Conservation (phyloP, 2,329 filamentous ascomycete genomes). For the Venturia asperata region DNA sequence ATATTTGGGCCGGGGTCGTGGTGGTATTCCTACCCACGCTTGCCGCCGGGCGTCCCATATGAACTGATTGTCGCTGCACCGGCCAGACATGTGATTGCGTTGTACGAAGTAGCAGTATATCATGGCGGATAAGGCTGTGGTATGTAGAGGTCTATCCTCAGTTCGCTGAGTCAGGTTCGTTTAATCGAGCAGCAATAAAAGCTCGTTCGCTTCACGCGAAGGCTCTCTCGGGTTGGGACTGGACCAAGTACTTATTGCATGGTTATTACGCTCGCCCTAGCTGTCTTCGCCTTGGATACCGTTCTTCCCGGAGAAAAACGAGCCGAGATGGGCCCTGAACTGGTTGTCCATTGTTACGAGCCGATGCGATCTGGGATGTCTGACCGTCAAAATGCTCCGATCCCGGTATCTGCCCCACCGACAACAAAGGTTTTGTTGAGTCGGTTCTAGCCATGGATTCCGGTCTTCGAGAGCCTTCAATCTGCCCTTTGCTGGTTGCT, state of each 20-base stretch:
- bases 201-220: not conserved
- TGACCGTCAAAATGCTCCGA: conserved; percentile 15
- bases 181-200: not conserved
- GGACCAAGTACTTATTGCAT: not conserved
- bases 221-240: not conserved
- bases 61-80: not conserved
- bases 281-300: not conserved
- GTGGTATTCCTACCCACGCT: not conserved
- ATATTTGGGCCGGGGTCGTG: conserved; percentile 4
- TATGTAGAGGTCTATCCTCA: not conserved
- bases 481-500: not conserved
- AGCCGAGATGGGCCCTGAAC: not conserved
- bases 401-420: conserved; percentile 6
- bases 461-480: not conserved
- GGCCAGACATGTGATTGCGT: not conserved
- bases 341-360: not conserved
- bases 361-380: not conserved
- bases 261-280: not conserved
- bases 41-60: not conserved
- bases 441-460: conserved; percentile 9
- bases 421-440: not conserved
- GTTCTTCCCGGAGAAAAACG: not conserved
- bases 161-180: not conserved
- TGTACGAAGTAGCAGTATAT: not conserved
- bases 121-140: not conserved